Base-by-base conservation (phyloP, 768 basidiomycete species). In the Rhodotorula taiwanensis region DNA sequence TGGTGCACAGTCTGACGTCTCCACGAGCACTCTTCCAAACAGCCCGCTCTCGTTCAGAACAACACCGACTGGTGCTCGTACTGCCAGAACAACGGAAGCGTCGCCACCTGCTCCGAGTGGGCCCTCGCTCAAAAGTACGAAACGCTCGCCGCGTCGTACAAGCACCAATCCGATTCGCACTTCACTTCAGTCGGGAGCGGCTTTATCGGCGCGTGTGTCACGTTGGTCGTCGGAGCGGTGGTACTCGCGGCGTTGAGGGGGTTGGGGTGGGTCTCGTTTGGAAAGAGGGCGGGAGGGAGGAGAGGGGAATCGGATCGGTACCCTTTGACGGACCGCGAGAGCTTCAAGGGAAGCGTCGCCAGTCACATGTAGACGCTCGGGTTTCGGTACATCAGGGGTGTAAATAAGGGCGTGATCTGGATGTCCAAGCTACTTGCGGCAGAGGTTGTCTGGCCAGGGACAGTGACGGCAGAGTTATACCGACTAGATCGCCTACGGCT, bases 131-230 rank as follows among this genome's bases (percentile, higher is more conserved):
- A 60, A 30, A 21, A 52, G 9, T 65, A 65, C 60, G 65, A 63
- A 31, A 18, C 47, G 36, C 36, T 62, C 36, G 47, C 50, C n/a
- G 45, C 33, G 25, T 47, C 59, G 60, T 47, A 64, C 71, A 36
- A 67, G 57, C 14, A 65, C 54, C 9, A 48, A 27, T 28, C 63
- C 60, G 41, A 64, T 30, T 61, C 66, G 3, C 55, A 69, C n/a
- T 67, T 71, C 34, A 68, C 67, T n/a, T 67, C 70, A 16, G 61
- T 72, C 36, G 71, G 71, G n/a, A 55, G 67, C 23, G 69, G 74
- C 18, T 62, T 74, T 44, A 74, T 74, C 50, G 74, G 74, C 18
- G 70, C 71, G 2, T 39, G 66, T 36, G 66, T 74, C 10, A 72
- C 71, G 4, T 43, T 72, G 49, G 60, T 72, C 9, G 39, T 72